Conservation (phyloP, 192 early-diverging fungal species). For the Coemansia sp. region DNA sequence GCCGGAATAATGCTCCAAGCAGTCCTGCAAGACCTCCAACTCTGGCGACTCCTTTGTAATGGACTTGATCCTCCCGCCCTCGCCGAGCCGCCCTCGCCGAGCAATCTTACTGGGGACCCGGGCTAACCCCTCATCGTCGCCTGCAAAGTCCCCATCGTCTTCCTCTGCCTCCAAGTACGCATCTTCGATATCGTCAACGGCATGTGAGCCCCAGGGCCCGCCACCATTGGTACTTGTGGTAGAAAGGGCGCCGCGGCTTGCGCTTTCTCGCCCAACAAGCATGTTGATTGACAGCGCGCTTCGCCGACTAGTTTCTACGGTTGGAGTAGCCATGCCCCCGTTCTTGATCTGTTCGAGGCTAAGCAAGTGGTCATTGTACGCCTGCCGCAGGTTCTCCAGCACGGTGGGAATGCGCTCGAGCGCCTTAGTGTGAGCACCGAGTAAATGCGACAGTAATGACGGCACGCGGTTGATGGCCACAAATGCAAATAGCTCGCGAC, state of each 20-base stretch:
- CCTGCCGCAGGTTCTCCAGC: constrained; percentile 24
- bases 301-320: constrained; percentile 36
- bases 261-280: constrained; percentile 22
- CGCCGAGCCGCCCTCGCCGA: neutral
- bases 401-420: constrained; percentile 20
- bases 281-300: constrained; percentile 48
- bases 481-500: constrained; percentile 85
- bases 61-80: neutral
- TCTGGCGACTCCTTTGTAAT: constrained; percentile 28
- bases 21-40: constrained; percentile 31
- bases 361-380: constrained; percentile 34
- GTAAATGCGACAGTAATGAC: constrained; percentile 68
- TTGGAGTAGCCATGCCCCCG: constrained; percentile 41
- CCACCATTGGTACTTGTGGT: neutral
- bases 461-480: constrained; percentile 72
- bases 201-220: constrained; percentile 54
- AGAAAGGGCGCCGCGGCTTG: constrained; percentile 1
- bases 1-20: constrained; percentile 31
- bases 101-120: constrained; percentile 6
- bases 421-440: constrained; percentile 30
- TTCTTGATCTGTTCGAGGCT: constrained; percentile 20
- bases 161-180: constrained; percentile 73
- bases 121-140: constrained; percentile 15
- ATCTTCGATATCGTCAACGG: constrained; percentile 76
- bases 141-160: constrained; percentile 58